phyloP scores from a whole-genome alignment of 331 rosid genomes.

The Telfairia occidentalis region DNA sequence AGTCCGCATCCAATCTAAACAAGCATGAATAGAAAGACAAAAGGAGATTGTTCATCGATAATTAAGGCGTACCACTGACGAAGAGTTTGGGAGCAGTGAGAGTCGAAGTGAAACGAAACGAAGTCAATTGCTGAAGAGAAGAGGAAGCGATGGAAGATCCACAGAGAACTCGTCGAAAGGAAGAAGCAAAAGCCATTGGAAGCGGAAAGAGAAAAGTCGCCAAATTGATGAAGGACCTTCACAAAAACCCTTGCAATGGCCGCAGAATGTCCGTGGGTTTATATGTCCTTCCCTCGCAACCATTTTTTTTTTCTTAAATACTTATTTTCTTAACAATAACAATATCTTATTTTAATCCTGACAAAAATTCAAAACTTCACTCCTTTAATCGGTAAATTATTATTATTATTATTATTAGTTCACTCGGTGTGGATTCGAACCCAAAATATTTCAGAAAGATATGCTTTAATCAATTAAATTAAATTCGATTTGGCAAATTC shows the following conservation, averaged over 20 bases:
- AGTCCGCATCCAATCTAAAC: neutral
- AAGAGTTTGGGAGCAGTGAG: constrained; percentile 72
- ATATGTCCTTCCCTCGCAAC: too few relatives aligned
- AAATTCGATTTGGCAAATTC: too few relatives aligned
- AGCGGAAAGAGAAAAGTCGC: neutral
- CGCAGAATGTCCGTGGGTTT: too few relatives aligned
- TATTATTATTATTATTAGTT: too few relatives aligned
- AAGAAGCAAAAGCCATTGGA: constrained; percentile 44
- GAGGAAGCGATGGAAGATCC: constrained; percentile 21
- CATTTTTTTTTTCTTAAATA: too few relatives aligned
- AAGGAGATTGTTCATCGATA: neutral
- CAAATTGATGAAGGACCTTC: neutral
- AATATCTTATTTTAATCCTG: too few relatives aligned
- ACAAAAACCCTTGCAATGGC: neutral
- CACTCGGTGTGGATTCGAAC: too few relatives aligned
- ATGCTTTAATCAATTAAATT: too few relatives aligned
- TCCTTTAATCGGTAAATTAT: too few relatives aligned
- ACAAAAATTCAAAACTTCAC: too few relatives aligned
- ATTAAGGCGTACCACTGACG: constrained; percentile 41
- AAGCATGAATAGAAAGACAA: neutral
- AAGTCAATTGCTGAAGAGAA: constrained; percentile 26
- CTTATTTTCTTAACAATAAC: too few relatives aligned
- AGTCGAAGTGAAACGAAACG: constrained; percentile 50
- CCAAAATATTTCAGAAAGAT: too few relatives aligned
- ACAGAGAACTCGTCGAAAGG: constrained; percentile 33